Percentiles rank a stretch among this genome's conserved stretches.
These are phyloP conservation scores for Tetradesmus lagerheimii DNA, from an alignment of 139 green algal genomes.

Conservation along the genomic window DNA sequence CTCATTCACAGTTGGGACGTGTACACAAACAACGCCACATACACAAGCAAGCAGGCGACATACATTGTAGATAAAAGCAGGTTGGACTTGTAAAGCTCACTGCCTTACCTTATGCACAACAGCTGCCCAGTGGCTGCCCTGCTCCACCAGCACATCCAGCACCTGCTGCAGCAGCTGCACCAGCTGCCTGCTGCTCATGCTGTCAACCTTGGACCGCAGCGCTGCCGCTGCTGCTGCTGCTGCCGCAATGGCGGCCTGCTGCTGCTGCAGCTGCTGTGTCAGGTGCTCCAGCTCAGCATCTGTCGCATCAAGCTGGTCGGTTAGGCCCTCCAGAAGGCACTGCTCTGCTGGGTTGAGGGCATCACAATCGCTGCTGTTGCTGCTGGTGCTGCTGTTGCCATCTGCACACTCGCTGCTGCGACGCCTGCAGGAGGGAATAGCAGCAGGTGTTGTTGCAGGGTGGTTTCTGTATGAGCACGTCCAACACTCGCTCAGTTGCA, in stretches of 20 bases:
- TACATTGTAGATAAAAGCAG: no score
- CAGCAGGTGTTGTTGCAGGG: not conserved
- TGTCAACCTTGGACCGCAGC: not conserved
- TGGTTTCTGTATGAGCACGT: no score
- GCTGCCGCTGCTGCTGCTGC: not conserved
- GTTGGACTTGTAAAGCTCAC: no score
- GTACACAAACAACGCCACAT: no score
- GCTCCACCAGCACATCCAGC: constrained; percentile 3
- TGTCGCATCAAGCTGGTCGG: constrained; percentile 26
- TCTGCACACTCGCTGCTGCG: not conserved
- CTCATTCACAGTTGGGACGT: no score
- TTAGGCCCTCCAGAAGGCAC: not conserved
- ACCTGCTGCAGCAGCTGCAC: not conserved
- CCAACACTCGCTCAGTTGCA: no score
- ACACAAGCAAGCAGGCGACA: not conserved
- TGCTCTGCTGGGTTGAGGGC: not conserved
- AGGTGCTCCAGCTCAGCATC: constrained; percentile 27
- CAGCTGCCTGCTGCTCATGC: constrained; percentile 11
- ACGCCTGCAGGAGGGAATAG: not conserved
- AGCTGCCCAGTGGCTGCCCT: not conserved
- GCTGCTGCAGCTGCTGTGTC: constrained; percentile 1
- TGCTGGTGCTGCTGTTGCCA: not conserved
- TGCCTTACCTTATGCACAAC: not conserved
- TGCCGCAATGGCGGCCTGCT: not conserved
- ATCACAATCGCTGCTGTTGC: not conserved